Evolutionary conservation across 1,284 basidiomycete genomes (phyloP), one percentile per base, ranked within the genome.

Genomic region (Dichomitus squalens): DNA sequence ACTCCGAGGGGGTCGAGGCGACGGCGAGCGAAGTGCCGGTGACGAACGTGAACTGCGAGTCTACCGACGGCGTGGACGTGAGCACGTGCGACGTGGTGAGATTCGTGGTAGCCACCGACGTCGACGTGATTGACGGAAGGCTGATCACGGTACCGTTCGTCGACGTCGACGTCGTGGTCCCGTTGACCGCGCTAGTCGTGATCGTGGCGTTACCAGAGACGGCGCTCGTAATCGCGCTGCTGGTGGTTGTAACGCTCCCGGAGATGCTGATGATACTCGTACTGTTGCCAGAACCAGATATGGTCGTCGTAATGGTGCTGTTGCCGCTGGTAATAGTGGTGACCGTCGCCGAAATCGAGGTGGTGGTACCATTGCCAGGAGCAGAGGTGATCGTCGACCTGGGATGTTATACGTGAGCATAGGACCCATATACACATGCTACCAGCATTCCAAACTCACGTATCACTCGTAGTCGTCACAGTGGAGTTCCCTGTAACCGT

Each of bases 31-130:
- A 65, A 27, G 62, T 52, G 11, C 56, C 57, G 6, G 64, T 66
- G 44, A 68, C 53, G 61, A 65, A 69, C 12, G 58, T 54, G 55
- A 57, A 60, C 39, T 63, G 58, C 31, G 68, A 66, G 36, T 63
- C 55, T 47, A 66, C 53, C 9, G 64, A 61, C 1, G 65, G 67
- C 49, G 66, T 67, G 11, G 64, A 61, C 16, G 60, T 55, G 21
- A 61, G 59, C 48, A 54, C 52, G 48, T 54, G 58, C 35, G 64
- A 64, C 18, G 64, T 64, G n/a, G 56, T 34, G 29, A 58, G 39
- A 38, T 55, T 58, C 18, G 64, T 52, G 48, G 50, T 48, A 40
- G 44, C 38, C 29, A 47, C 29, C 21, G 58, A 51, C n/a, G 49
- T 47, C 27, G 55, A 56, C 11, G 56, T 53, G 38, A 49, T 27